Base-by-base conservation (phyloP, 306 rosid genomes). In the Pueraria montana region DNA sequence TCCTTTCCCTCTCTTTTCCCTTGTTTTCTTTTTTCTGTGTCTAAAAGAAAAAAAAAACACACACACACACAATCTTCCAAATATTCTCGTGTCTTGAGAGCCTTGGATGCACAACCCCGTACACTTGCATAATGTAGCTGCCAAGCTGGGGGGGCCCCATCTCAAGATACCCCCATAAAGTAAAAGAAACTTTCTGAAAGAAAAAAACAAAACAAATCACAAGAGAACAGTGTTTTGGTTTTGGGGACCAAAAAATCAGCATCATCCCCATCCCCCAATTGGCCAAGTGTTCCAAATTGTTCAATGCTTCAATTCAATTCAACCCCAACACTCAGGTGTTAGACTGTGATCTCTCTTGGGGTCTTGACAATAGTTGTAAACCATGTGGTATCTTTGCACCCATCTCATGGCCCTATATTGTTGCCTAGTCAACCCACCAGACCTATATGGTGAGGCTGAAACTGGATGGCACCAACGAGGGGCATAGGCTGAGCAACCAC, bases 301-400 rank as follows among this genome's bases (percentile, higher is more conserved):
- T 34, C 40, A 34, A 34, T 34, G 5, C 40, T 34, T 34, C 36
- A 52, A 89, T 11, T 53, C 12, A 53, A 53, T 20, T 56, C 46
- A 64, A 80, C 85, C 58, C 91, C 89, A 89, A 64, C 99, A 96
- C 79, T 96, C 99, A 3, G 98, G 99, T 62, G 99, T 96, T 68
- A 90, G 74, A 4, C 95, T 91, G 78, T 94, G 99, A 82, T 96
- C 98, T 73, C 99, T 91, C 82, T 92, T 92, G 48, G 72, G 34
- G 77, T 96, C 98, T 84, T 70, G 85, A 84, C 99, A 96, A 86
- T 96, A 96, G 86, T 96, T 86, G 80, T 96, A 96, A 77, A 92
- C 96, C 91, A 92, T 65, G 23, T 92, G 94, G 80, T 92, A 62
- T 74, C 74, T 86, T 59, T 94, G 99, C 38, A 92, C 99, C 98